Evolutionary conservation across 352 stramenopile species (phyloP).

Genomic region (Blastocystis sp.): DNA sequence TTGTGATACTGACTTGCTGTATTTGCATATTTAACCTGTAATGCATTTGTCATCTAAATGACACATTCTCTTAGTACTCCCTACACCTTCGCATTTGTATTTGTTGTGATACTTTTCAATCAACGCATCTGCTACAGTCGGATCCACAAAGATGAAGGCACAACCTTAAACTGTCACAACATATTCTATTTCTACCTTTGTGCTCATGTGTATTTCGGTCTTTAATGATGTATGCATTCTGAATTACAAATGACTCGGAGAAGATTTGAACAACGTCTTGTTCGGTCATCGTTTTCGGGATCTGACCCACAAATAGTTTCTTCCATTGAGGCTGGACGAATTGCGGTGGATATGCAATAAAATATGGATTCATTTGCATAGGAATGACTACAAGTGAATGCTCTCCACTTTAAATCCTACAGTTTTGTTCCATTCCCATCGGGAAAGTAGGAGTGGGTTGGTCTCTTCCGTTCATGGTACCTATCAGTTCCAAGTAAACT

Average conservation of each 20-base stretch:
- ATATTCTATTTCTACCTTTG: conserved; percentile 33
- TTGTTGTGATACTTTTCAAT: conserved; percentile 51
- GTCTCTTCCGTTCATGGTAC: not conserved
- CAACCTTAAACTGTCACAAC: conserved; percentile 1
- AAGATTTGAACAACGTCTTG: conserved; percentile 51
- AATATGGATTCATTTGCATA: not conserved
- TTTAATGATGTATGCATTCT: conserved; percentile 15
- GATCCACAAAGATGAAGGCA: conserved; percentile 53
- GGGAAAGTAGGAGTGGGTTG: not conserved
- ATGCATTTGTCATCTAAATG: conserved; percentile 20
- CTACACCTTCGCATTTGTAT: conserved; percentile 22
- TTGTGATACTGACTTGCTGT: not conserved
- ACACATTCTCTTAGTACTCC: not conserved
- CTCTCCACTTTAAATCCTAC: not conserved
- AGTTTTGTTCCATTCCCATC: not conserved
- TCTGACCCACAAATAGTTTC: conserved; percentile 58
- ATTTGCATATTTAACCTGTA: conserved; percentile 52
- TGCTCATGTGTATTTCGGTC: conserved; percentile 20
- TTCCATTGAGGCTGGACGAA: not conserved
- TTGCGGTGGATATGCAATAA: not conserved
- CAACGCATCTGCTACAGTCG: not conserved
- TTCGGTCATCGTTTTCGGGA: conserved; percentile 9
- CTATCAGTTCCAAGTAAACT: too few relatives aligned
- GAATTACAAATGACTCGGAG: not conserved
- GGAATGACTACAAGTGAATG: not conserved